Conservation (phyloP, 495 filamentous ascomycete genomes). For the Astrocystis sublimbata region DNA sequence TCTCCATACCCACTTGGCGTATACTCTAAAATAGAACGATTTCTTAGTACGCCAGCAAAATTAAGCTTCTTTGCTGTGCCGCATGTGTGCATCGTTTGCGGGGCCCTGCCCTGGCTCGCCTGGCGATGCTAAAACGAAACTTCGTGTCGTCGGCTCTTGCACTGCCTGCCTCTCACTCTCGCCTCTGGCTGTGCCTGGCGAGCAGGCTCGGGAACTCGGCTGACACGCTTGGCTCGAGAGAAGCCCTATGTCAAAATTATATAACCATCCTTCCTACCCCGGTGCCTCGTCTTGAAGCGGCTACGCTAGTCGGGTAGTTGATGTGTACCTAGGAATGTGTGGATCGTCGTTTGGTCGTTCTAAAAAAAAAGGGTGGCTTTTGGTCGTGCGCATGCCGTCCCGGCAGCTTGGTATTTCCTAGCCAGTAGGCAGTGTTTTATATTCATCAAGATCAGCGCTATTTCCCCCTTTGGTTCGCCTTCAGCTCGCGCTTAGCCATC, state of each 20-base stretch:
- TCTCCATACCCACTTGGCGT: too few relatives aligned
- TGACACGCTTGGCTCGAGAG: too few relatives aligned
- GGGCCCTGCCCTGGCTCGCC: not conserved
- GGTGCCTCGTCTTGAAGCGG: not conserved
- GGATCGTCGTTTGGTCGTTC: not conserved
- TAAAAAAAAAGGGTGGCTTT: not conserved
- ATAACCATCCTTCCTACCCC: not conserved
- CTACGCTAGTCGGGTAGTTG: not conserved
- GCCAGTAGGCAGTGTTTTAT: too few relatives aligned
- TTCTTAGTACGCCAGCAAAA: too few relatives aligned
- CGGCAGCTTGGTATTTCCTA: too few relatives aligned
- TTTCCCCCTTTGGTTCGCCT: not conserved
- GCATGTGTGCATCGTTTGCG: not conserved
- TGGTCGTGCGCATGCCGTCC: too few relatives aligned
- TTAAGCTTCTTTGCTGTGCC: slow-evolving; percentile 17
- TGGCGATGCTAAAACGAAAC: not conserved
- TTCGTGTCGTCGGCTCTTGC: not conserved
- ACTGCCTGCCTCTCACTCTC: not conserved
- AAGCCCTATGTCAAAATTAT: too few relatives aligned
- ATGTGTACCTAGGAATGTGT: too few relatives aligned
- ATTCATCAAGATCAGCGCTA: too few relatives aligned
- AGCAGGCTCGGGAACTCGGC: too few relatives aligned
- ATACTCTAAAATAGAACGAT: too few relatives aligned
- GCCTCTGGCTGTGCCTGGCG: too few relatives aligned
- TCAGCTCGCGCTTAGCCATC: not conserved